These are phyloP conservation scores for Ganoderma sinense DNA, from an alignment of 1,284 basidiomycete species.

Conservation along the genomic window DNA sequence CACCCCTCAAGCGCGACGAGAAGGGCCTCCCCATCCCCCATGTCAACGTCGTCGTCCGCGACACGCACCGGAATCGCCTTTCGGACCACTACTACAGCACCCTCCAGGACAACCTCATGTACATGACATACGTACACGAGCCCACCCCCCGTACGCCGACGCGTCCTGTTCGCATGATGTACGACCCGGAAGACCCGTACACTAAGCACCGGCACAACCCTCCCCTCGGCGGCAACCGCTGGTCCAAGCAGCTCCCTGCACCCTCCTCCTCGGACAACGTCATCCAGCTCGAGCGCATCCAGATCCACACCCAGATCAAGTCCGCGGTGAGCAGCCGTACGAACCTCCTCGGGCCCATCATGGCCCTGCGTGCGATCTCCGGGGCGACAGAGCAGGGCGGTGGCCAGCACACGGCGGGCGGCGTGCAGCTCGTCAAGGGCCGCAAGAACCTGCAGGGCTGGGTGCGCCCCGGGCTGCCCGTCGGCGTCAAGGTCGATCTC, in stretches of 20 bases:
- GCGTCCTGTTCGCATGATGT: slow-evolving; percentile 69
- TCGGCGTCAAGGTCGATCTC: slow-evolving; percentile 91
- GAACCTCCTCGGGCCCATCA: slow-evolving; percentile 85
- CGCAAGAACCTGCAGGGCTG: slow-evolving; percentile 87
- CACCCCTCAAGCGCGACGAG: slow-evolving; percentile 55
- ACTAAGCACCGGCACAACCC: slow-evolving; percentile 76
- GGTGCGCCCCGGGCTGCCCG: slow-evolving; percentile 85
- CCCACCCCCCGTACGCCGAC: slow-evolving; percentile 57
- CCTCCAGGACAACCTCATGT: slow-evolving; percentile 89
- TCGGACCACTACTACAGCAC: slow-evolving; percentile 88
- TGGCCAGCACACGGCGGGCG: slow-evolving; percentile 70
- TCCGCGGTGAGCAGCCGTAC: slow-evolving; percentile 79
- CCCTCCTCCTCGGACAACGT: slow-evolving; percentile 72
- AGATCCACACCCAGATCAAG: slow-evolving; percentile 87
- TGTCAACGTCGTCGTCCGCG: slow-evolving; percentile 66
- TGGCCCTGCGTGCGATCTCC: slow-evolving; percentile 88
- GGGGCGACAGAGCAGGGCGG: slow-evolving; percentile 82
- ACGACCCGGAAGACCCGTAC: slow-evolving; percentile 85
- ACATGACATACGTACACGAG: slow-evolving; percentile 93
- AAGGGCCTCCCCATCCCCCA: slow-evolving; percentile 72
- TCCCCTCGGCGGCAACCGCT: slow-evolving; percentile 75
- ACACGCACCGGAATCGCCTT: slow-evolving; percentile 82
- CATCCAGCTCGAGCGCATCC: slow-evolving; percentile 83
- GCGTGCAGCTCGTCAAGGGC: slow-evolving; percentile 84
- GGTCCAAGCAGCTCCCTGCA: slow-evolving; percentile 71